Base-by-base conservation (phyloP, 1,139 yeast genomes). In the Kodamaea suecica region DNA sequence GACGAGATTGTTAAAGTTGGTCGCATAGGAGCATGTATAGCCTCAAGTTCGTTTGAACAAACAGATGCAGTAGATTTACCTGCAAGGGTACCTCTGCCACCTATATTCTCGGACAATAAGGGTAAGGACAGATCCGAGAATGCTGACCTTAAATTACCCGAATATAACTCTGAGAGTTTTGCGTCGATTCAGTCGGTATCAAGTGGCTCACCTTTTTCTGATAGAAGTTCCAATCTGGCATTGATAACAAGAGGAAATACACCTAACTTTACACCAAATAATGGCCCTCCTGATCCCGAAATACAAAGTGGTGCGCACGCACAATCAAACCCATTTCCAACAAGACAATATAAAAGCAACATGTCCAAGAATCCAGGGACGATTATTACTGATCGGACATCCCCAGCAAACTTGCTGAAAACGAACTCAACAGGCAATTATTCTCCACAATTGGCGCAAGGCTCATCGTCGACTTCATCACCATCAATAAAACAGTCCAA, bases 41-140 rank as follows among this genome's bases (percentile, higher is more conserved):
- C 43, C 3, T 48, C 61, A 2, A 59, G 52, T 35, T 24, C 46
- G 1, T 53, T 46, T 35, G 48, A 49, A 8, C 26, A 37, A 14
- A 27, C 23, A 6, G 41, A 39, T 8, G 12, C 26, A 6, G 17
- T 17, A 8, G 36, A 33, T 20, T 12, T 33, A n/a, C 47, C 44
- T 3, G 36, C 42, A 4, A 37, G 55, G 16, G 44, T 40, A 3
- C 55, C 56, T 3, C 57, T 50, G 53, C 58, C 57, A 1, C 52
- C 52, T 3, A 30, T 47, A 4, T 50, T 49, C 34, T 27, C 51
- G 7, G 53, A 47, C 25, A 38, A 30, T 12, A 31, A 27, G 12
- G 34, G 16, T 14, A 31, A 26, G 23, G 13, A 10, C 6, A 23
- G n/a, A 5, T n/a, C 26, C 6, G 19, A 15, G 8, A 17, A 27